These are phyloP conservation scores for Tetracladium setigerum DNA, from an alignment of 495 filamentous ascomycete species.

Conservation along the genomic window DNA sequence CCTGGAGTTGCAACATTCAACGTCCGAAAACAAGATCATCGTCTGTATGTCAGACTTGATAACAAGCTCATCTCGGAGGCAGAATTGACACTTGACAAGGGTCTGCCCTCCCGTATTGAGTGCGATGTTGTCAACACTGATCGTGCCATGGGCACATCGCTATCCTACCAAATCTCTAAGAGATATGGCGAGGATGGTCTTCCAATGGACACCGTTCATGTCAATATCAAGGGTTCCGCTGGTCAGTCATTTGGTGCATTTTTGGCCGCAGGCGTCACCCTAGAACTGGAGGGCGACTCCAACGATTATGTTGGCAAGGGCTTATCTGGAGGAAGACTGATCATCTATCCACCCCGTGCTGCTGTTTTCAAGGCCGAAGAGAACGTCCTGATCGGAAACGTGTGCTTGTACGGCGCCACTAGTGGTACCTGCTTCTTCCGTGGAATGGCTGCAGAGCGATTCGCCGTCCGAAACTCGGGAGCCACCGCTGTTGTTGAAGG, in stretches of 20 bases:
- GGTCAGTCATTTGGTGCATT: slow-evolving; percentile 97
- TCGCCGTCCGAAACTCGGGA: slow-evolving; percentile 96
- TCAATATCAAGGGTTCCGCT: slow-evolving; percentile 97
- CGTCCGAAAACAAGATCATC: slow-evolving; percentile 96
- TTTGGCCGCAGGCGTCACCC: slow-evolving; percentile 88
- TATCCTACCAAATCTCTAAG: slow-evolving; percentile 95
- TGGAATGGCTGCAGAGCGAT: slow-evolving; percentile 93
- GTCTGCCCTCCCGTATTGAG: slow-evolving; percentile 89
- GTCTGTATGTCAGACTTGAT: slow-evolving; percentile 87
- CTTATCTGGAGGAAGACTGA: slow-evolving; percentile 89
- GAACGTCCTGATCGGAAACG: slow-evolving; percentile 94
- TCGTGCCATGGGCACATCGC: slow-evolving; percentile 85
- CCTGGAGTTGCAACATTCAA: slow-evolving; percentile 98
- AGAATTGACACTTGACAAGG: slow-evolving; percentile 93
- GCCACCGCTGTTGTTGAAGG: slow-evolving; percentile 96
- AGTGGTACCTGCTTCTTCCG: slow-evolving; percentile 95
- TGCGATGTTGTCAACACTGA: slow-evolving; percentile 99
- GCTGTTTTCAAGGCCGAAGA: slow-evolving; percentile 97
- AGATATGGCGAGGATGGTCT: slow-evolving; percentile 85
- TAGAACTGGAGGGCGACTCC: slow-evolving; percentile 94
- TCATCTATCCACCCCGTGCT: slow-evolving; percentile 90
- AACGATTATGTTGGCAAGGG: slow-evolving; percentile 99
- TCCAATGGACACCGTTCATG: slow-evolving; percentile 91
- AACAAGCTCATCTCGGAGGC: slow-evolving; percentile 99
- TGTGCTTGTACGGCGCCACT: slow-evolving; percentile 95